These are phyloP conservation scores for Penicillium odoratum DNA, from an alignment of 495 filamentous ascomycete genomes.

Conservation along the genomic window DNA sequence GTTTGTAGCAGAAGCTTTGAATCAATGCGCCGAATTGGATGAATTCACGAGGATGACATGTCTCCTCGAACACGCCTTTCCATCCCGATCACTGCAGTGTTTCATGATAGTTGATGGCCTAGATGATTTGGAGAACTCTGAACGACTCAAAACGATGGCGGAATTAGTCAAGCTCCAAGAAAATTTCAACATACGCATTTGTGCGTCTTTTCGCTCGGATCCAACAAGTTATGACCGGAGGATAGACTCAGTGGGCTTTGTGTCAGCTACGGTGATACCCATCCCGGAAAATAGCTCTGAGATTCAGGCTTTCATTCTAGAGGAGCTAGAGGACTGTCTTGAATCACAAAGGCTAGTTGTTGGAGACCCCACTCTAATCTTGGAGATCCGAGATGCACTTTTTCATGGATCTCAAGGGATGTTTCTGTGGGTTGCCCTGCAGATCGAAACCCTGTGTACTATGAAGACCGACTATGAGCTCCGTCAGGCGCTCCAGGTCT, in stretches of 20 bases:
- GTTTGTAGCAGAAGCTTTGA: neutral
- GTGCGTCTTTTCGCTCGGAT: slow-evolving; percentile 33
- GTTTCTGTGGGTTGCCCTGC: slow-evolving; percentile 50
- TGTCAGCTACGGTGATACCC: neutral
- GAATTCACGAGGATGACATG: neutral
- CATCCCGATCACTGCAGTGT: neutral
- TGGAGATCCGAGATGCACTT: slow-evolving; percentile 21
- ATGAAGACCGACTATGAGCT: slow-evolving; percentile 43
- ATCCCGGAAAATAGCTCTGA: slow-evolving; percentile 42
- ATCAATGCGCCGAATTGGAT: neutral
- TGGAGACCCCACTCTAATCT: slow-evolving; percentile 34
- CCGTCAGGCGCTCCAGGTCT: slow-evolving; percentile 35
- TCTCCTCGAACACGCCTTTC: slow-evolving; percentile 1
- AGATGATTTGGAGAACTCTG: slow-evolving; percentile 4
- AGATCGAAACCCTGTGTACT: slow-evolving; percentile 40
- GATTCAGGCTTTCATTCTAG: slow-evolving; percentile 37
- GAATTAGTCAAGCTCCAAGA: neutral
- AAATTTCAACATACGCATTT: slow-evolving; percentile 26
- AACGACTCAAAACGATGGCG: neutral
- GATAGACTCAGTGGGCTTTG: neutral
- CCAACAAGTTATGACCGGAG: neutral
- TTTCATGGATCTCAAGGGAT: slow-evolving; percentile 27
- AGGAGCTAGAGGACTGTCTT: slow-evolving; percentile 33
- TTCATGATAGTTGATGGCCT: slow-evolving; percentile 15
- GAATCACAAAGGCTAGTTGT: slow-evolving; percentile 32